Percentiles rank a stretch among this genome's conserved stretches.
Evolutionary conservation across 345 rosid species (phyloP).

Genomic region (Nasturtium officinale): DNA sequence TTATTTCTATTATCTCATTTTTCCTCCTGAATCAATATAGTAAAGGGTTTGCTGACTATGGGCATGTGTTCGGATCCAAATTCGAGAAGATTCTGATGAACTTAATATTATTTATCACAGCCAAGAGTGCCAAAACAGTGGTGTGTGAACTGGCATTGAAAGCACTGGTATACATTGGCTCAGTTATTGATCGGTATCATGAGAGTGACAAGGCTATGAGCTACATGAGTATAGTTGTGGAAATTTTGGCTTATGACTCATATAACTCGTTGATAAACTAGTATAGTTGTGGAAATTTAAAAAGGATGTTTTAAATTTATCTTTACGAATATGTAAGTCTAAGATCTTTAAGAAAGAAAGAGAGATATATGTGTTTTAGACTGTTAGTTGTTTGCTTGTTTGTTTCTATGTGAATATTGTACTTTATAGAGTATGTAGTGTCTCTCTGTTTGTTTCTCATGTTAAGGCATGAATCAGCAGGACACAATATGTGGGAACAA

Average conservation of each 20-base stretch:
- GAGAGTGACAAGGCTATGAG: constrained; percentile 60
- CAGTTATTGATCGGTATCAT: constrained; percentile 52
- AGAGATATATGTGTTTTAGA: constrained; percentile 34
- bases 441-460: neutral
- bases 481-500: too few relatives aligned
- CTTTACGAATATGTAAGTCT: too few relatives aligned
- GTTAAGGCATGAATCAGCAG: too few relatives aligned
- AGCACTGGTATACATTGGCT: constrained; percentile 73
- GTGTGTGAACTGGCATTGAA: constrained; percentile 73
- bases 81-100: constrained; percentile 68
- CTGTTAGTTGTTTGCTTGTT: constrained; percentile 19
- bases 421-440: constrained; percentile 4
- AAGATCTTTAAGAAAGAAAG: too few relatives aligned
- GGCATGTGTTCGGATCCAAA: constrained; percentile 60
- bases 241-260: constrained; percentile 58
- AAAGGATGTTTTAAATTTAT: too few relatives aligned
- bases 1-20: neutral
- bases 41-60: constrained; percentile 79
- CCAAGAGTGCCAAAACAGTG: constrained; percentile 47
- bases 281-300: too few relatives aligned
- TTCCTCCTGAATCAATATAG: constrained; percentile 46
- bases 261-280: too few relatives aligned
- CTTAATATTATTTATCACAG: constrained; percentile 54
- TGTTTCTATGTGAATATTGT: neutral
- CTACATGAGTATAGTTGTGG: constrained; percentile 64